Conservation (phyloP, 345 rosid species). For the Populus pruinosa region DNA sequence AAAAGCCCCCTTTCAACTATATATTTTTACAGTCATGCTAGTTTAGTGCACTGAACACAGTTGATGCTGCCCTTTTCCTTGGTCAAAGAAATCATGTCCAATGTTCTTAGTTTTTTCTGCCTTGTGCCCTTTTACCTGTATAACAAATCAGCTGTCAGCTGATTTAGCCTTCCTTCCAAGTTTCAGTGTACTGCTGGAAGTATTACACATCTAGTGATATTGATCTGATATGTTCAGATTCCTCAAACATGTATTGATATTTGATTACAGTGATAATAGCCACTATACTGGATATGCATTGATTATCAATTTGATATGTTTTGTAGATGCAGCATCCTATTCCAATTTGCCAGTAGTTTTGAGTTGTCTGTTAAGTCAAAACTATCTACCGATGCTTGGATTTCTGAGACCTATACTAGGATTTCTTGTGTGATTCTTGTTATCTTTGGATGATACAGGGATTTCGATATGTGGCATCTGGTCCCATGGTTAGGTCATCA, state of each 20-base stretch:
- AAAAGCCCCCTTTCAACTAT: neutral
- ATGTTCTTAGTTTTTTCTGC: neutral
- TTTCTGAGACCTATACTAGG: neutral
- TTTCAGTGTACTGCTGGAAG: too few species aligned
- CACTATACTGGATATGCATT: neutral
- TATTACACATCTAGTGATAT: neutral
- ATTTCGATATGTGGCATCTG: slow-evolving; percentile 95
- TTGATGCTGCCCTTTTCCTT: neutral
- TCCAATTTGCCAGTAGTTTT: neutral
- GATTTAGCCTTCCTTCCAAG: neutral
- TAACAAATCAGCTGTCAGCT: neutral
- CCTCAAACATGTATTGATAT: neutral
- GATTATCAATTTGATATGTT: neutral
- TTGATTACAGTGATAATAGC: neutral
- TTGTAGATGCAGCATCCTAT: neutral
- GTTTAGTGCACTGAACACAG: neutral
- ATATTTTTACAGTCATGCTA: neutral
- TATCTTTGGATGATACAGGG: slow-evolving; percentile 51
- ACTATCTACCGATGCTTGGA: neutral
- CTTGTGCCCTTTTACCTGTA: neutral
- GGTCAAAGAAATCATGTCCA: neutral
- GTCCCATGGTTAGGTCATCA: slow-evolving; percentile 98
- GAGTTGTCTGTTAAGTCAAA: neutral
- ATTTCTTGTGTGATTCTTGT: neutral
- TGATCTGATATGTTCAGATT: neutral